Evolutionary conservation across 129 eudicot species (phyloP).

Genomic region (Daucus carota): DNA sequence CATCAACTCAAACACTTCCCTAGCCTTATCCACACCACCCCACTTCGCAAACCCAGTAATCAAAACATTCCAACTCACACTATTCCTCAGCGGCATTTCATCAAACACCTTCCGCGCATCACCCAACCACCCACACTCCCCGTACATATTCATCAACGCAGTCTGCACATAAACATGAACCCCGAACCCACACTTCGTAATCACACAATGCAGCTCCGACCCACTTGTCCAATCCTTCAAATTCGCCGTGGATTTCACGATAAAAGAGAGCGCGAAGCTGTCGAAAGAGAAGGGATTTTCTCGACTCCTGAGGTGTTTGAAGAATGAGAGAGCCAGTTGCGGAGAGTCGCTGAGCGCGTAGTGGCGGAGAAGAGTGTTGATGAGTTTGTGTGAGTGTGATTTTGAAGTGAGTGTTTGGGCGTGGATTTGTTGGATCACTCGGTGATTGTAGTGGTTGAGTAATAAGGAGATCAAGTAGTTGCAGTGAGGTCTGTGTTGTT

Average conservation of each 20-base stretch:
- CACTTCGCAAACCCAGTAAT: constrained; percentile 38
- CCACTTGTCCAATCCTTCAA: constrained; percentile 10
- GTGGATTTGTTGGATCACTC: constrained; percentile 41
- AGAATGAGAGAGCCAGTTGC: constrained; percentile 30
- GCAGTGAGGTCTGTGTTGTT: constrained; percentile 2
- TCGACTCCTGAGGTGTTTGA: constrained; percentile 20
- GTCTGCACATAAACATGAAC: constrained; percentile 38
- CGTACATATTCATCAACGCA: constrained; percentile 42
- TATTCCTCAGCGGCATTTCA: constrained; percentile 42
- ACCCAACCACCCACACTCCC: constrained; percentile 24
- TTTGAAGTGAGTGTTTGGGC: constrained; percentile 19
- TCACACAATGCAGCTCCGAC: constrained; percentile 22
- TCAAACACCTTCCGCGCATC: constrained; percentile 38
- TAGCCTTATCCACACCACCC: constrained; percentile 34
- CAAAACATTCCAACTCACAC: constrained; percentile 52
- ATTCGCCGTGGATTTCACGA: constrained; percentile 36
- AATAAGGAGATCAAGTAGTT: background rate
- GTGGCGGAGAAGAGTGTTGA: constrained; percentile 24
- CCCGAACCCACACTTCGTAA: constrained; percentile 26
- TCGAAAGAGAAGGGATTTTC: constrained; percentile 20
- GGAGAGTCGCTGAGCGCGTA: constrained; percentile 33
- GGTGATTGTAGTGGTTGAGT: constrained; percentile 11
- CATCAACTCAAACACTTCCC: constrained; percentile 34
- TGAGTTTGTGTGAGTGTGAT: background rate
- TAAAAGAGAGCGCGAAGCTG: constrained; percentile 36